Evolutionary conservation across 306 rosid genomes (phyloP).

Genomic region (Prunus mira): DNA sequence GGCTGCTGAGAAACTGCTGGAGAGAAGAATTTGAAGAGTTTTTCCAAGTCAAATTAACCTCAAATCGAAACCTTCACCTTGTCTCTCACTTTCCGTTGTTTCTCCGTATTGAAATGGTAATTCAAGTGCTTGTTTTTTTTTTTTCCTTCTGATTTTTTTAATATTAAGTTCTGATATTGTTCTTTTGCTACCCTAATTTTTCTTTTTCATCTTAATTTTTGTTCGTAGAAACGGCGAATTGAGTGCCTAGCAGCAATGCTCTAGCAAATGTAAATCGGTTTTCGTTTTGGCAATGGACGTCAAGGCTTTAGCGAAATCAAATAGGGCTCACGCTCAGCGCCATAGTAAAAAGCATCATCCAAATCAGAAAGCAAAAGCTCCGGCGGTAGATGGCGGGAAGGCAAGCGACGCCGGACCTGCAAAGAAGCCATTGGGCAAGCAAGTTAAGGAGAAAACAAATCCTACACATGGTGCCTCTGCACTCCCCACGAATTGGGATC

Average conservation of each 20-base stretch:
- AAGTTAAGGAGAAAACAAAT: conserved; percentile 34
- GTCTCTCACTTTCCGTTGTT: too few relatives aligned
- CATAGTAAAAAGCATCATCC: conserved; percentile 51
- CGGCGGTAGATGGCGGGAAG: conserved; percentile 32
- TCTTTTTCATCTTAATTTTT: background rate
- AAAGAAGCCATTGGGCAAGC: conserved; percentile 41
- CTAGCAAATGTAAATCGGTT: background rate
- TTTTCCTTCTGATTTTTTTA: too few relatives aligned
- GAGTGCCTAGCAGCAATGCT: background rate
- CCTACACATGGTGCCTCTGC: conserved; percentile 28
- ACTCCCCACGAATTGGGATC: conserved; percentile 79
- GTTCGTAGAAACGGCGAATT: background rate
- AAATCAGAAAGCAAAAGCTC: conserved; percentile 44
- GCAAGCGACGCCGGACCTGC: conserved; percentile 18
- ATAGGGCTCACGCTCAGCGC: conserved; percentile 78
- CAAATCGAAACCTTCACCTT: too few relatives aligned
- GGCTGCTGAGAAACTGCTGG: too few relatives aligned
- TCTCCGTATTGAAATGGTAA: too few relatives aligned
- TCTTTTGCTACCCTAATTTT: too few relatives aligned
- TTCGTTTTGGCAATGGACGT: conserved; percentile 49
- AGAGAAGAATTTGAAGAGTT: too few relatives aligned
- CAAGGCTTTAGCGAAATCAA: conserved; percentile 78
- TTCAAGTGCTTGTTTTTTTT: too few relatives aligned
- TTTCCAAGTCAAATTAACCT: too few relatives aligned
- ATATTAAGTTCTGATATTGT: background rate